phyloP scores from a whole-genome alignment of 306 rosid species.

The Biancaea sappan region DNA sequence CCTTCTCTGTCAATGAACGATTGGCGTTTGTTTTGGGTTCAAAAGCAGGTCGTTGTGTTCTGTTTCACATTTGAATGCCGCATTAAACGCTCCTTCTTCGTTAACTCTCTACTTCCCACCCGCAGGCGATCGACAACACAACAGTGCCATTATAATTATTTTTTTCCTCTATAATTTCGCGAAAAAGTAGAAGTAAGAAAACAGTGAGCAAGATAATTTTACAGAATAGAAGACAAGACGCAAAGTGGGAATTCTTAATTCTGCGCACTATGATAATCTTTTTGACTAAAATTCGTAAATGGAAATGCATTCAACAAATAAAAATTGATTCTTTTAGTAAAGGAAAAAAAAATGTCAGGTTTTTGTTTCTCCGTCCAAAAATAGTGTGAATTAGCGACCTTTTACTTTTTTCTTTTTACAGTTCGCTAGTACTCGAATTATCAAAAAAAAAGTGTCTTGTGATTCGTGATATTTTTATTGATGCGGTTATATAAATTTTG shows the following conservation, averaged over 20 bases:
- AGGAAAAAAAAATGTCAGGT: no score
- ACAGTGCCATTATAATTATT: not conserved
- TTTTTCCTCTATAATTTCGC: not conserved
- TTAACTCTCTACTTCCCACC: not conserved
- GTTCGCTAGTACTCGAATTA: no score
- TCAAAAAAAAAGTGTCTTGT: no score
- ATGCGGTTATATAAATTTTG: no score
- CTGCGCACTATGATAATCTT: not conserved
- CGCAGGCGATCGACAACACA: not conserved
- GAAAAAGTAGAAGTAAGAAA: not conserved
- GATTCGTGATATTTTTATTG: no score
- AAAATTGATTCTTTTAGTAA: no score
- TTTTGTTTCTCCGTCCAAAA: no score
- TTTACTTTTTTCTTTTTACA: no score
- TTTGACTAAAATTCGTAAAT: not conserved
- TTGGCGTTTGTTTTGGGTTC: constrained; percentile 21
- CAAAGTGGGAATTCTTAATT: not conserved
- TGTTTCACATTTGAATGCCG: constrained; percentile 19
- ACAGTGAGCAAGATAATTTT: not conserved
- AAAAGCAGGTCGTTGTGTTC: constrained; percentile 19
- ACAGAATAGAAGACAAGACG: not conserved
- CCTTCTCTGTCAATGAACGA: constrained; percentile 17
- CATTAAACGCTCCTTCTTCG: not conserved
- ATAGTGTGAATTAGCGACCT: no score
- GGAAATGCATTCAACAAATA: not conserved